Evolutionary conservation across 75 land plant genomes (phyloP), one percentile per base, ranked within the genome.

Genomic region (Cryptomeria japonica): DNA sequence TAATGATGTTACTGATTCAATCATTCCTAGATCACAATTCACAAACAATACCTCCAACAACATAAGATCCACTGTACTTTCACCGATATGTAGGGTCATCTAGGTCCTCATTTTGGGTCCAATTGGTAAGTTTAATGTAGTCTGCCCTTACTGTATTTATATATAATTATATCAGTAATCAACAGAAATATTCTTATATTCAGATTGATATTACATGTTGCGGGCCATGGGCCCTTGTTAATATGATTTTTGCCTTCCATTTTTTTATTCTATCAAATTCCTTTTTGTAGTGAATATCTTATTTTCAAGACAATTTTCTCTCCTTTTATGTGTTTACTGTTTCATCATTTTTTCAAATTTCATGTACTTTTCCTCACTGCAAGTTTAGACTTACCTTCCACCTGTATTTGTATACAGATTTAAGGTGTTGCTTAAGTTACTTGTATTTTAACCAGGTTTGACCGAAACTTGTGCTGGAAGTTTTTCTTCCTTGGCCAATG

Each of bases 391-490:
- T 49, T 5, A 2, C 25, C 55, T 47, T 31, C n/a, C 34, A 84
- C 15, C 34, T 49, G 34, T 32, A 46, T 38, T 31, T 84, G 11
- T 84, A 51, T 44, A 39, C n/a, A 56, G 72, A 56, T 36, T 49
- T 51, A 85, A 18, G 41, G 5, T 25, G 37, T 51, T 56, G 36
- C 36, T 55, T 56, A 19, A 36, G 19, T 58, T 85, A 25, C 19
- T 31, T 61, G n/a, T 58, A 41, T 46, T 88, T 84, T 82, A 42
- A 88, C 22, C 94, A 98, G 99, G 99, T 36, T 90, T 98, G 55
- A 98, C 99, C 3, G 99, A 98, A 89, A 97, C 96, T n/a, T 94
- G 94, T 89, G 96, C 94, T 61, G 99, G 96, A 46, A 97, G 99
- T 84, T 95, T 98, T 87, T 92, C 96, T 68, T 95, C 96, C 25